phyloP scores from a whole-genome alignment of 2,329 filamentous ascomycete species.

The Aspergillus jensenii region DNA sequence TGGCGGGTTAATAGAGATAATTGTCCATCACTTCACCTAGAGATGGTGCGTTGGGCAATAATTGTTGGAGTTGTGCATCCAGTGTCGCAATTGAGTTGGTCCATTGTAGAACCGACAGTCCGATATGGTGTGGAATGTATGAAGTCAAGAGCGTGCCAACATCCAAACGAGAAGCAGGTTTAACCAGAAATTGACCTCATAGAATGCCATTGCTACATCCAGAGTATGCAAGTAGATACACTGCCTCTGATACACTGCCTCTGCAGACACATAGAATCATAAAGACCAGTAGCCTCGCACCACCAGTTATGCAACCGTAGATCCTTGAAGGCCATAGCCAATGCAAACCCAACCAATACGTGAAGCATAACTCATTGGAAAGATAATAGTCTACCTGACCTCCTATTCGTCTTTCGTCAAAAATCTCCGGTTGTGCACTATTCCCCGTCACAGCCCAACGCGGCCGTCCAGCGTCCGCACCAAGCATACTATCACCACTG shows the following conservation, averaged over 20 bases:
- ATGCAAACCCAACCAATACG: background rate
- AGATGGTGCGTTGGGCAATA: background rate
- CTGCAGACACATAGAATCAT: background rate
- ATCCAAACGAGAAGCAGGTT: background rate
- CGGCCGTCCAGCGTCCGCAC: slow-evolving; percentile 14
- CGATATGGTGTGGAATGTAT: background rate
- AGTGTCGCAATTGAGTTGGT: background rate
- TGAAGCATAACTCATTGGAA: background rate
- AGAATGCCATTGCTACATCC: background rate
- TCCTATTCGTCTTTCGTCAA: background rate
- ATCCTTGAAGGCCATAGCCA: background rate
- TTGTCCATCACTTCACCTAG: background rate
- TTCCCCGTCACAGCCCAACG: slow-evolving; percentile 1
- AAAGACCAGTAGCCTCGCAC: background rate
- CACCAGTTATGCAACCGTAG: background rate
- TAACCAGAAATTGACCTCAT: background rate
- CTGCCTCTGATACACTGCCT: background rate
- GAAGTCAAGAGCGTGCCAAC: background rate
- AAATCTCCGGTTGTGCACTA: background rate
- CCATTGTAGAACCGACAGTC: background rate
- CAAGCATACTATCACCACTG: background rate
- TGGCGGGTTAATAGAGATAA: background rate
- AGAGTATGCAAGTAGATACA: background rate
- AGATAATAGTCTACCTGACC: background rate
- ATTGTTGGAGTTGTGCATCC: background rate